These are phyloP conservation scores for Penicillium macrosclerotiorum DNA, from an alignment of 495 filamentous ascomycete genomes.

Conservation along the genomic window DNA sequence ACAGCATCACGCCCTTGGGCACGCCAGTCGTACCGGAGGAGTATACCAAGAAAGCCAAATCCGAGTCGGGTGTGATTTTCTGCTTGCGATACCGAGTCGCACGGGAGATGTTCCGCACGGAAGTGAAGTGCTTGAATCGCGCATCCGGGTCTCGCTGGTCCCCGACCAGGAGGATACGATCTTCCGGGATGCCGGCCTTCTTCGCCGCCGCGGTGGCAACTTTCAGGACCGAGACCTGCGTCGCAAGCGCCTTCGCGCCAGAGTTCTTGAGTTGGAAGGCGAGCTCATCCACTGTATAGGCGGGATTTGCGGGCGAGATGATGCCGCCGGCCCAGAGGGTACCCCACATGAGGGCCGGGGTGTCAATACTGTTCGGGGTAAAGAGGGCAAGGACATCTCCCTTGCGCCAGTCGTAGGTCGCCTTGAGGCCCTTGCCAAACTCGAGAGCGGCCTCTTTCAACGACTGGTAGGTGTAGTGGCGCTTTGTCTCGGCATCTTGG, in stretches of 20 bases:
- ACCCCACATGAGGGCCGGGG: slow-evolving; percentile 70
- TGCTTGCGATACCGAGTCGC: slow-evolving; percentile 45
- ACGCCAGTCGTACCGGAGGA: slow-evolving; percentile 87
- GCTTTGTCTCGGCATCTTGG: slow-evolving; percentile 68
- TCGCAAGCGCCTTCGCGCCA: slow-evolving; percentile 72
- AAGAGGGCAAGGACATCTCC: slow-evolving; percentile 73
- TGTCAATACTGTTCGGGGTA: slow-evolving; percentile 76
- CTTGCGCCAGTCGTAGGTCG: slow-evolving; percentile 70
- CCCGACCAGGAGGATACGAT: slow-evolving; percentile 74
- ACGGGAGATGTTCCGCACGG: slow-evolving; percentile 59
- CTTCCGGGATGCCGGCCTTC: slow-evolving; percentile 60
- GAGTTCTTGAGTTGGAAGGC: slow-evolving; percentile 85
- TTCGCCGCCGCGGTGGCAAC: slow-evolving; percentile 65
- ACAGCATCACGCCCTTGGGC: slow-evolving; percentile 92
- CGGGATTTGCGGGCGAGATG: slow-evolving; percentile 81
- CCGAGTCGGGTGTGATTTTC: slow-evolving; percentile 44
- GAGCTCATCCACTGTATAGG: slow-evolving; percentile 82
- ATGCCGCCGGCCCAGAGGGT: slow-evolving; percentile 81
- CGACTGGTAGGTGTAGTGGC: slow-evolving; percentile 72
- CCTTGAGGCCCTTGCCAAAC: slow-evolving; percentile 78
- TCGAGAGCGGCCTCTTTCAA: slow-evolving; percentile 61
- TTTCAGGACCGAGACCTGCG: slow-evolving; percentile 61
- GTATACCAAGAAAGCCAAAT: slow-evolving; percentile 72
- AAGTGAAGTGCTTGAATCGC: slow-evolving; percentile 73
- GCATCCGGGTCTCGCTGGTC: slow-evolving; percentile 61